Evolutionary conservation across 176 grass and related monocot genomes (phyloP).

Genomic region (Zea mays): Zm-B73-REFERENCE-NAM-5.0 NC_050096.1:259230001-259230500

Average conservation of each 20-base stretch:
- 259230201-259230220: constrained; percentile 27
- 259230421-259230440: constrained; percentile 79
- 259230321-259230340: constrained; percentile 42
- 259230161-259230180: constrained; percentile 29
- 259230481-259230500: constrained; percentile 81
- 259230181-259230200: constrained; percentile 23
- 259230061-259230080: constrained; percentile 36
- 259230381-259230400: constrained; percentile 65
- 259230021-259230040: constrained; percentile 52
- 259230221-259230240: constrained; percentile 20
- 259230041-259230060: constrained; percentile 48
- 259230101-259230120: constrained; percentile 28
- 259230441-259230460: constrained; percentile 75
- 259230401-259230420: constrained; percentile 75
- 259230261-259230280: constrained; percentile 40
- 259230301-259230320: constrained; percentile 44
- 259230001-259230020: constrained; percentile 49
- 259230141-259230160: background rate
- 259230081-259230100: constrained; percentile 43
- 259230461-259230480: constrained; percentile 80
- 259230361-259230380: constrained; percentile 59
- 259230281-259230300: constrained; percentile 42
- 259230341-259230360: constrained; percentile 51
- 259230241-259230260: constrained; percentile 35
- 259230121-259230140: constrained; percentile 40